Percentiles rank a stretch among this genome's conserved stretches.
These are phyloP conservation scores for Plenodomus lindquistii DNA, from an alignment of 2,329 filamentous ascomycete species.

Conservation along the genomic window DNA sequence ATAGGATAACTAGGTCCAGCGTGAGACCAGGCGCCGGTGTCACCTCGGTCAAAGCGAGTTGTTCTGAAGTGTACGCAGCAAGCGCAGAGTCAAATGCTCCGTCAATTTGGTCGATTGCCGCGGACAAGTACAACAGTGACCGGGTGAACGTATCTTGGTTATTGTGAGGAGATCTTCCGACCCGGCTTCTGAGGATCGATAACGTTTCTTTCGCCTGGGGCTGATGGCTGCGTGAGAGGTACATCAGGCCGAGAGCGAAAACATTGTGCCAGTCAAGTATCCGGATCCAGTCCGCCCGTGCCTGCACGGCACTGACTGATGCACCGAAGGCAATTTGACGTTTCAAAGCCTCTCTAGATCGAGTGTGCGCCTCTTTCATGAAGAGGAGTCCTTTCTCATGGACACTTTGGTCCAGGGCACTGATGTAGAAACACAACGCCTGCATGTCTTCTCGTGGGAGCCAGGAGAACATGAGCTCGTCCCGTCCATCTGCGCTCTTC, in stretches of 20 bases:
- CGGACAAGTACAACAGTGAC: conserved; percentile 72
- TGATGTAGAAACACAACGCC: conserved; percentile 62
- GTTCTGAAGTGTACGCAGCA: conserved; percentile 64
- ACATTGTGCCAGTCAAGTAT: conserved; percentile 70
- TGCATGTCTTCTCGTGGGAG: conserved; percentile 63
- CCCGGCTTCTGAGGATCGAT: conserved; percentile 21
- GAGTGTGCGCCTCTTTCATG: conserved; percentile 60
- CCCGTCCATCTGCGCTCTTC: conserved; percentile 42
- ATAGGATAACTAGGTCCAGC: conserved; percentile 51
- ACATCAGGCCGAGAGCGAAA: conserved; percentile 70
- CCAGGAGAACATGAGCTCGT: conserved; percentile 61
- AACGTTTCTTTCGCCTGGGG: conserved; percentile 44
- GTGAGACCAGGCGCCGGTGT: conserved; percentile 27
- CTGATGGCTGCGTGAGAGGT: conserved; percentile 74
- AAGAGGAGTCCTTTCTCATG: conserved; percentile 61
- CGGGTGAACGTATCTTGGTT: conserved; percentile 52
- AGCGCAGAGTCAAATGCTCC: conserved; percentile 74
- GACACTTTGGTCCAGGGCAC: conserved; percentile 58
- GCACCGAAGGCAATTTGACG: conserved; percentile 17
- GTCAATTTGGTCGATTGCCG: conserved; percentile 74
- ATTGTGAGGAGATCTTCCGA: conserved; percentile 49
- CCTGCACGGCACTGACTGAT: conserved; percentile 28
- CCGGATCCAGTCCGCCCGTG: conserved; percentile 64
- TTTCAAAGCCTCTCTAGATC: conserved; percentile 46
- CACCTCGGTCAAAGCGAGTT: conserved; percentile 57